Conservation (phyloP, 129 eudicot genomes). For the Glebionis coronaria region DNA sequence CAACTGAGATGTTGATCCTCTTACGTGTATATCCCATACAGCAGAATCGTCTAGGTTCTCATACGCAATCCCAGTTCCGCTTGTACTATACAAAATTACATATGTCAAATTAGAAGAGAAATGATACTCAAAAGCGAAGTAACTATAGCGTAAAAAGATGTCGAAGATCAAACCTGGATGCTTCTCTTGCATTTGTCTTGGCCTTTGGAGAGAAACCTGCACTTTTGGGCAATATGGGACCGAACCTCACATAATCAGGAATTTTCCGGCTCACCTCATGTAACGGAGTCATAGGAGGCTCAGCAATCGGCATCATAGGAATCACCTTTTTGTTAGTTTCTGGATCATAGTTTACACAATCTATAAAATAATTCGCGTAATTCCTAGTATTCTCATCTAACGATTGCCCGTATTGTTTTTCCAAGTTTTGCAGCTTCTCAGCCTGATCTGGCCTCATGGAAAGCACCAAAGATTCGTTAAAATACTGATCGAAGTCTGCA, state of each 20-base stretch:
- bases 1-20: constrained; percentile 14
- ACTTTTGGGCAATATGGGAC: constrained; percentile 78
- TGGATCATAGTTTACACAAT: constrained; percentile 55
- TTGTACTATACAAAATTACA: too few relatives aligned
- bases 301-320: constrained; percentile 80
- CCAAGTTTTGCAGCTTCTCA: constrained; percentile 63
- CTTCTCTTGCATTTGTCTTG: constrained; percentile 38
- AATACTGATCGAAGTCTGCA: constrained; percentile 65
- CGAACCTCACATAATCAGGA: constrained; percentile 75
- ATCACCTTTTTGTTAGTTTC: constrained; percentile 44
- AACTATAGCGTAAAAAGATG: too few relatives aligned
- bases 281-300: constrained; percentile 82
- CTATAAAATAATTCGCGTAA: constrained; percentile 67
- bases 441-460: constrained; percentile 86
- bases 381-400: constrained; percentile 71
- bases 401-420: constrained; percentile 63
- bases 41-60: constrained; percentile 48
- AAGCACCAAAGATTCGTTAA: constrained; percentile 64
- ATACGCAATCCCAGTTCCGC: constrained; percentile 29
- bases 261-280: constrained; percentile 66
- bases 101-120: too few relatives aligned
- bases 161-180: constrained; percentile 55
- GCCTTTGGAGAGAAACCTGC: constrained; percentile 74
- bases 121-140: too few relatives aligned
- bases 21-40: constrained; percentile 52